These are phyloP conservation scores for Aspergillus piperis DNA, from an alignment of 2,329 filamentous ascomycete genomes.

Conservation along the genomic window DNA sequence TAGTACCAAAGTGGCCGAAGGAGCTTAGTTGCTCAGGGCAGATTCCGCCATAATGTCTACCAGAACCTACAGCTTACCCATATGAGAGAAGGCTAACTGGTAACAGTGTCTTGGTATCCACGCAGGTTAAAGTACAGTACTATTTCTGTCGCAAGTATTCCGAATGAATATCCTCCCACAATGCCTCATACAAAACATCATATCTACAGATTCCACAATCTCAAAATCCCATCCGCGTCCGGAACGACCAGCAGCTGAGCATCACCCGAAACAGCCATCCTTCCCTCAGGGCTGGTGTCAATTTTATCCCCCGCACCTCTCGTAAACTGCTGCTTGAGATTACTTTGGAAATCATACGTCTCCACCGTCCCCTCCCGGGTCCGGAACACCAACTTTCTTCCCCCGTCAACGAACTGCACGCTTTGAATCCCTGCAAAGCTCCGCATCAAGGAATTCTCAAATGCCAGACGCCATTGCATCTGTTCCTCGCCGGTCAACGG, in stretches of 20 bases:
- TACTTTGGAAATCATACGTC: conserved; percentile 13
- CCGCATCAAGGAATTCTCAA: background rate
- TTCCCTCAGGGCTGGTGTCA: background rate
- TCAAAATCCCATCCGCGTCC: conserved; percentile 10
- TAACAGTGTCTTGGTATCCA: too few relatives aligned
- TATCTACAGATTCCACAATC: conserved; percentile 10
- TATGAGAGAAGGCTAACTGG: too few relatives aligned
- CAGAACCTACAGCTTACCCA: too few relatives aligned
- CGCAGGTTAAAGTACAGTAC: too few relatives aligned
- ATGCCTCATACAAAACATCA: too few relatives aligned
- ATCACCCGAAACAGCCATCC: conserved; percentile 9
- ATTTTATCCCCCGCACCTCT: background rate
- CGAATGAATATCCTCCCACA: too few relatives aligned
- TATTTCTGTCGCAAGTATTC: too few relatives aligned
- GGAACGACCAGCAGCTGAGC: conserved; percentile 10
- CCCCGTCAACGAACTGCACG: conserved; percentile 3
- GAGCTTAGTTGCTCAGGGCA: too few relatives aligned
- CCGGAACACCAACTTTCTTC: conserved; percentile 4
- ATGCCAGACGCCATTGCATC: conserved; percentile 9
- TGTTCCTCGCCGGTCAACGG: conserved; percentile 11
- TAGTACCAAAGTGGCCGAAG: too few relatives aligned
- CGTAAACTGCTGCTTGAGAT: conserved; percentile 15
- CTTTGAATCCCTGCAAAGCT: background rate
- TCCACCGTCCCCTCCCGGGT: conserved; percentile 12
- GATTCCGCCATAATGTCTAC: too few relatives aligned